Evolutionary conservation across 306 rosid species (phyloP).

Genomic region (Inga leiocalycina): DNA sequence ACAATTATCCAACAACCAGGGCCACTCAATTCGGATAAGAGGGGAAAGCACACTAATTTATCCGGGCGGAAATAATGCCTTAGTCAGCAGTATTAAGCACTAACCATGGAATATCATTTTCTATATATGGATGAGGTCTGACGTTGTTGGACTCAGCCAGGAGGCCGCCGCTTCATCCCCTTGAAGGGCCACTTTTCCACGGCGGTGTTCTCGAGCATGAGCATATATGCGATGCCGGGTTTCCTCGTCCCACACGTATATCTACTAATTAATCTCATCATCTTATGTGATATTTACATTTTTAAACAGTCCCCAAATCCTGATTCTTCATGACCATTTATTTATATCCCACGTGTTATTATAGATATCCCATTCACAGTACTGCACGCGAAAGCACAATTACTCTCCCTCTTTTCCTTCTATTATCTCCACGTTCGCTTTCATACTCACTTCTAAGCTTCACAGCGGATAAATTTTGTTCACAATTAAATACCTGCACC

Average conservation of each 20-base stretch:
- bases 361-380: too few relatives aligned
- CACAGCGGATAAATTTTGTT: too few relatives aligned
- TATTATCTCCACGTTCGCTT: not conserved
- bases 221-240: constrained; percentile 30
- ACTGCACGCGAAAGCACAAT: not conserved
- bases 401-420: not conserved
- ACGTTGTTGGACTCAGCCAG: not conserved
- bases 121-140: not conserved
- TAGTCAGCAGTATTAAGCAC: not conserved
- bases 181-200: constrained; percentile 58
- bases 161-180: constrained; percentile 40
- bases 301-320: not conserved
- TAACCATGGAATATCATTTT: not conserved
- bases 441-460: not conserved
- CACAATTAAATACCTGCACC: too few relatives aligned
- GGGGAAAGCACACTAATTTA: not conserved
- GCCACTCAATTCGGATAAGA: not conserved
- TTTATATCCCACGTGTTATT: not conserved
- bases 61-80: too few relatives aligned
- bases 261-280: not conserved
- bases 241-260: constrained; percentile 45
- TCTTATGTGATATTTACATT: not conserved
- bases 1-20: not conserved
- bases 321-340: not conserved
- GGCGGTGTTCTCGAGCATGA: constrained; percentile 40